Conservation (phyloP, 1,139 yeast genomes). For the Torulaspora globosa region DNA sequence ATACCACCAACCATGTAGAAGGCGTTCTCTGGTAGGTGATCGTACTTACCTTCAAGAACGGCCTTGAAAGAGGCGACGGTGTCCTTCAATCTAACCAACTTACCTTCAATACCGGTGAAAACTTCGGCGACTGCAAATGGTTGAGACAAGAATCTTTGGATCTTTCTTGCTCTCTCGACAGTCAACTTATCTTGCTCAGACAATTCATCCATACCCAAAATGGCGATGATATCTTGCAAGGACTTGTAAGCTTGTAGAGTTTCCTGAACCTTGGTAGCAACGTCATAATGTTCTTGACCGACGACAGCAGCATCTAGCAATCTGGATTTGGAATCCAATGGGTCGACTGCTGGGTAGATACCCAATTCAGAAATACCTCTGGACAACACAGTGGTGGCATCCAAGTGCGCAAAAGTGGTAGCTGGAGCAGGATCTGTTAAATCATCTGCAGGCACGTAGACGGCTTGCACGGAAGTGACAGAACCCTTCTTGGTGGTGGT, state of each 20-base stretch:
- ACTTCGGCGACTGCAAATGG: slow-evolving; percentile 99
- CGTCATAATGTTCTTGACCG: slow-evolving; percentile 97
- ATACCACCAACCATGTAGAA: slow-evolving; percentile 99
- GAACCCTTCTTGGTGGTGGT: slow-evolving; percentile 99
- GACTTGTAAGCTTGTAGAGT: slow-evolving; percentile 99
- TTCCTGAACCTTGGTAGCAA: slow-evolving; percentile 93
- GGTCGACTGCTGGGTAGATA: slow-evolving; percentile 99
- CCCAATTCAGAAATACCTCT: slow-evolving; percentile 99
- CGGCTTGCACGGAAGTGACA: slow-evolving; percentile 99
- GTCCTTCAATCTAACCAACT: slow-evolving; percentile 93
- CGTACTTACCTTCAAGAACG: slow-evolving; percentile 97
- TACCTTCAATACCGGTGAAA: slow-evolving; percentile 99
- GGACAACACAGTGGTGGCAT: slow-evolving; percentile 99
- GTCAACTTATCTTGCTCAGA: slow-evolving; percentile 98
- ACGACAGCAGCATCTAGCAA: slow-evolving; percentile 95
- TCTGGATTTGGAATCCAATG: slow-evolving; percentile 99
- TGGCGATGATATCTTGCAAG: slow-evolving; percentile 99
- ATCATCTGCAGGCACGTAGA: slow-evolving; percentile 99
- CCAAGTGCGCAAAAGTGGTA: slow-evolving; percentile 99
- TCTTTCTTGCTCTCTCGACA: slow-evolving; percentile 99
- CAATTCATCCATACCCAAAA: slow-evolving; percentile 99
- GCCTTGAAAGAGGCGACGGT: slow-evolving; percentile 93
- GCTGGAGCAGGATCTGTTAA: slow-evolving; percentile 99
- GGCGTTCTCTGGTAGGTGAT: slow-evolving; percentile 97
- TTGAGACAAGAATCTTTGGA: slow-evolving; percentile 99